A percentile compares a stretch with the other conserved stretches of the same genome.
Evolutionary conservation across 192 early-diverging fungal species (phyloP).

Genomic region (Podila verticillata): DNA sequence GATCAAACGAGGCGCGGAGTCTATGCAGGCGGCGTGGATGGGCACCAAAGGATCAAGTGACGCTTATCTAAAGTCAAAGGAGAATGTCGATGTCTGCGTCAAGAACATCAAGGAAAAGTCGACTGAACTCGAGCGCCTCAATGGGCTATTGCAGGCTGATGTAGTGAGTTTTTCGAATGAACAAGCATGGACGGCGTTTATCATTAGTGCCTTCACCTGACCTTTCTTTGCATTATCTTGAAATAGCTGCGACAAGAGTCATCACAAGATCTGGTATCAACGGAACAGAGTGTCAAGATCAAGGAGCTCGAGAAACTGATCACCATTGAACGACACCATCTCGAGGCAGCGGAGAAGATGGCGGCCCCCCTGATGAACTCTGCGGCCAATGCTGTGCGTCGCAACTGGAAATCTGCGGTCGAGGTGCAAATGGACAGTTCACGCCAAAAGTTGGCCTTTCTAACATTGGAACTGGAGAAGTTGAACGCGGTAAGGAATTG

Average conservation of each 20-base stretch:
- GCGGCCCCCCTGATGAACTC: conserved; percentile 42
- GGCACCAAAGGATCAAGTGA: conserved; percentile 31
- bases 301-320: conserved; percentile 47
- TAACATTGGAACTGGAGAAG: conserved; percentile 30
- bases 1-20: conserved; percentile 50
- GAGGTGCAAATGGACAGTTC: conserved; percentile 50
- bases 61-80: conserved; percentile 41
- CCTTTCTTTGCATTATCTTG: background rate
- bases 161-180: background rate
- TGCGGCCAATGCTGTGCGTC: conserved; percentile 26
- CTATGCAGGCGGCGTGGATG: conserved; percentile 49
- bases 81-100: conserved; percentile 36
- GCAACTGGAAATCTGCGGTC: conserved; percentile 48
- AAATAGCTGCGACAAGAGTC: conserved; percentile 9
- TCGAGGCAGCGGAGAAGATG: conserved; percentile 50
- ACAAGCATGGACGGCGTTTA: background rate
- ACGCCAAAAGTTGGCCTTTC: conserved; percentile 13
- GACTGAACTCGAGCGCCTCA: conserved; percentile 25
- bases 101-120: conserved; percentile 43
- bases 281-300: conserved; percentile 26
- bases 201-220: background rate
- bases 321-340: conserved; percentile 36
- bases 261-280: conserved; percentile 26
- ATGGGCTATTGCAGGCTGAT: conserved; percentile 9
- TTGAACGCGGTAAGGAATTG: conserved; percentile 19